Evolutionary conservation across 208 protist genomes (phyloP), one percentile per base, ranked within the genome.

Genomic region (Trypanosoma conorhini): DNA sequence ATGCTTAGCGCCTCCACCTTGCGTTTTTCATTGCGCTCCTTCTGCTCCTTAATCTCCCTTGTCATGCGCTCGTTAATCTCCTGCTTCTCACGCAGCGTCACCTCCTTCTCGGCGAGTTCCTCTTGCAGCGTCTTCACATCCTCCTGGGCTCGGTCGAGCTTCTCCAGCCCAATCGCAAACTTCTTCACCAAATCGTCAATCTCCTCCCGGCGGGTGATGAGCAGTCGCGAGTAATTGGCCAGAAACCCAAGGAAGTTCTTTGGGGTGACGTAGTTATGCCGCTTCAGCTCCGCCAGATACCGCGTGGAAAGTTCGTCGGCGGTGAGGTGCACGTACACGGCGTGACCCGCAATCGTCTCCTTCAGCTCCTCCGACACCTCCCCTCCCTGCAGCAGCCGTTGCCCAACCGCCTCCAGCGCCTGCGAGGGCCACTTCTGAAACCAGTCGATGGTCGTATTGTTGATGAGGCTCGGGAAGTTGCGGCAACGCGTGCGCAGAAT

Each of bases 171-270:
- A 62, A 94, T 97, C 17, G 94, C 95, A 60, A 99, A 96, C 71
- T 98, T 96, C 51, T 97, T 83, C 44, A 96, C 95, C 51, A 98
- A 77, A 67, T 98, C 89, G 67, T 98, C 88, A 62, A 98, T 98
- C 33, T 92, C 86, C 64, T 98, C 87, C 22, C 97, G 87, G 64
- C 98, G 97, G 38, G 97, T 91, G 52, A 92, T 77, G 51, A 99
- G 93, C 56, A 98, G 76, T 67, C 86, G 82, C 33, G 91, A 78
- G 77, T 99, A 99, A 79, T 98, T 99, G 54, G 84, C 85, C 52
- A 99, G 88, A 76, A 98, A 99, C 72, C 99, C 98, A 62, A 99
- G 88, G 81, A 98, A 99, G 84, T 99, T 99, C 87, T 99, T 99
- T 22, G 98, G 98, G 26, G 98, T 99, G 26, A 99, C 98, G 78